These are phyloP conservation scores for Epichloe hybrida DNA, from an alignment of 2,329 filamentous ascomycete genomes.

Conservation along the genomic window DNA sequence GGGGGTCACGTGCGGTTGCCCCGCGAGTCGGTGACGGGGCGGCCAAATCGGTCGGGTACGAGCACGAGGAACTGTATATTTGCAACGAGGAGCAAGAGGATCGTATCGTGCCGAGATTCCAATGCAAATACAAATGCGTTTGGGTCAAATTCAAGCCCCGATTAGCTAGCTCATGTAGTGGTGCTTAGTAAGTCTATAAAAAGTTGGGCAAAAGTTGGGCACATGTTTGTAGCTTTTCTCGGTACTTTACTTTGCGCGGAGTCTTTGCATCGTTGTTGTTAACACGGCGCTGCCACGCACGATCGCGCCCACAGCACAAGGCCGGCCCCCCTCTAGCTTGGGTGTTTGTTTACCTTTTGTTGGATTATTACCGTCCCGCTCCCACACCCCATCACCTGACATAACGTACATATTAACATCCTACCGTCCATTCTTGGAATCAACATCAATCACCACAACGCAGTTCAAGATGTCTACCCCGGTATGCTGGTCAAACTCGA, in stretches of 20 bases:
- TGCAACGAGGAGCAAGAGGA: no score
- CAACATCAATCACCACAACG: slow-evolving; percentile 4
- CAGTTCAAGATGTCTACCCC: slow-evolving; percentile 24
- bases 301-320: neutral
- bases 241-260: no score
- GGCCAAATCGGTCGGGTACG: no score
- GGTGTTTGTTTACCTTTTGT: neutral
- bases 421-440: neutral
- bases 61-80: no score
- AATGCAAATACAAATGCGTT: no score
- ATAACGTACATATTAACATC: neutral
- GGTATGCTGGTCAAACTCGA: slow-evolving; percentile 12
- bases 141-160: no score
- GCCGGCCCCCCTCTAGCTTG: neutral
- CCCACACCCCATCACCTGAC: neutral
- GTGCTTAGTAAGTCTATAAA: neutral
- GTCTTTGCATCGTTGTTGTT: no score
- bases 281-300: neutral
- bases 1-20: slow-evolving; percentile 15
- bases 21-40: slow-evolving; percentile 5
- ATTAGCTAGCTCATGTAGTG: no score
- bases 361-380: neutral
- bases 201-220: no score
- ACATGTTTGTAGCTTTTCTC: neutral
- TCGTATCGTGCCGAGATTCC: no score